These are phyloP conservation scores for Eutrema heterophyllum DNA, from an alignment of 345 rosid genomes.

Conservation along the genomic window DNA sequence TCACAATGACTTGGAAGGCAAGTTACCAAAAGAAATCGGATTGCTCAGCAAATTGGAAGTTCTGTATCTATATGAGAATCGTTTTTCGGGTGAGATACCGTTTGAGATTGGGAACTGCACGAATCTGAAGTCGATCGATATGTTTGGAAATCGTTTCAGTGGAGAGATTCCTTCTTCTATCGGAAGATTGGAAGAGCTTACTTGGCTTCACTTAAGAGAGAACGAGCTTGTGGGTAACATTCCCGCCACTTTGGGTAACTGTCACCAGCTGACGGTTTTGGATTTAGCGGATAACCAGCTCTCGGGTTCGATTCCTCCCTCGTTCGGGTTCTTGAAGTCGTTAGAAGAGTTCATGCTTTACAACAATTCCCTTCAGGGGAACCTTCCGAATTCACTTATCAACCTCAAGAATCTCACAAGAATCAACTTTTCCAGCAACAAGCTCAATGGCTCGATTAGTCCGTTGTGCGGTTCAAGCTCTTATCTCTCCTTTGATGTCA, in stretches of 20 bases:
- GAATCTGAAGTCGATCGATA: slow-evolving; percentile 53
- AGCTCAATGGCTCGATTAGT: slow-evolving; percentile 52
- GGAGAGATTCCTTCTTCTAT: slow-evolving; percentile 70
- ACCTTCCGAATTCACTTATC: slow-evolving; percentile 59
- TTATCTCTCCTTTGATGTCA: slow-evolving; percentile 64
- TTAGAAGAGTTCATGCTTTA: slow-evolving; percentile 55
- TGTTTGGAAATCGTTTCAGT: slow-evolving; percentile 61
- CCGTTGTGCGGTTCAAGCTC: slow-evolving; percentile 62
- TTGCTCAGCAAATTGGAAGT: slow-evolving; percentile 42
- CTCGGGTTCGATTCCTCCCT: slow-evolving; percentile 69
- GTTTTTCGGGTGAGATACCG: slow-evolving; percentile 70
- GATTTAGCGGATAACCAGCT: slow-evolving; percentile 81
- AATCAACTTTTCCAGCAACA: slow-evolving; percentile 77
- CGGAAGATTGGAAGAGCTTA: slow-evolving; percentile 62
- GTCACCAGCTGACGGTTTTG: slow-evolving; percentile 45
- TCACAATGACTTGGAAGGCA: slow-evolving; percentile 62
- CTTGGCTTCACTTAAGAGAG: slow-evolving; percentile 74
- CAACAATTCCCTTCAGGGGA: slow-evolving; percentile 78
- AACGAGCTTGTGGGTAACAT: slow-evolving; percentile 70
- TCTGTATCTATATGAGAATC: slow-evolving; percentile 67
- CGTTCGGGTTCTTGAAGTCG: slow-evolving; percentile 60
- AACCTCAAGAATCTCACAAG: slow-evolving; percentile 59
- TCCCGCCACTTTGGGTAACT: slow-evolving; percentile 82
- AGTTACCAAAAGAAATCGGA: slow-evolving; percentile 63
- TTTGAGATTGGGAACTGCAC: slow-evolving; percentile 71